phyloP scores from a whole-genome alignment of 345 rosid species.

The Alliaria petiolata region DNA sequence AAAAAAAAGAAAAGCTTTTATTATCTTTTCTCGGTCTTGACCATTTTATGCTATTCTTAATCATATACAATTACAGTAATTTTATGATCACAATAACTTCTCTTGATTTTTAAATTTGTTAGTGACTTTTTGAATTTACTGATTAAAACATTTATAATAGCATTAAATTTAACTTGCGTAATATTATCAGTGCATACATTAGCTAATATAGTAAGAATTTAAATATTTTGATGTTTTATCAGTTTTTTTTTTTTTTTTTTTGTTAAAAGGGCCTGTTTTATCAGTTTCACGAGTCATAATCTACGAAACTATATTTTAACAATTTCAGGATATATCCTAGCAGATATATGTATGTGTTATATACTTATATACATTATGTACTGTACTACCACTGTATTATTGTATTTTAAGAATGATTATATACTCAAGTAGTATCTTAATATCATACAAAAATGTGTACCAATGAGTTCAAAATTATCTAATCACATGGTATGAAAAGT shows the following conservation, averaged over 20 bases:
- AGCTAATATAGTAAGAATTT: neutral
- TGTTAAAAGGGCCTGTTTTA: too few relatives aligned
- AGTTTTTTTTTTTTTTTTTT: too few relatives aligned
- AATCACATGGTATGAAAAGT: constrained; percentile 20
- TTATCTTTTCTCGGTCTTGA: too few relatives aligned
- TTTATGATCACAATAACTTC: too few relatives aligned
- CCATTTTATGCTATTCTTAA: too few relatives aligned
- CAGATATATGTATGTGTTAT: too few relatives aligned
- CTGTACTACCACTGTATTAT: neutral
- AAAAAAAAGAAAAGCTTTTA: too few relatives aligned
- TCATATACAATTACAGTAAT: too few relatives aligned
- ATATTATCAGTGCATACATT: neutral
- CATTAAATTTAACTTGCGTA: too few relatives aligned
- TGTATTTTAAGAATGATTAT: neutral
- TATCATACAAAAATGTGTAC: neutral
- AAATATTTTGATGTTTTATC: neutral
- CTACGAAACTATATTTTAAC: too few relatives aligned
- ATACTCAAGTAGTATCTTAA: constrained; percentile 1
- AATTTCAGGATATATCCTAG: too few relatives aligned
- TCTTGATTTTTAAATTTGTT: neutral
- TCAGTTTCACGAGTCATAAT: neutral
- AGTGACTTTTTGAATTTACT: neutral
- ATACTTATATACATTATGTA: too few relatives aligned
- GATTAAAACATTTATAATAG: neutral
- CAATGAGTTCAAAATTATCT: constrained; percentile 32